These are phyloP conservation scores for Bipolaris gigantea DNA, from an alignment of 2,329 filamentous ascomycete genomes.

Conservation along the genomic window DNA sequence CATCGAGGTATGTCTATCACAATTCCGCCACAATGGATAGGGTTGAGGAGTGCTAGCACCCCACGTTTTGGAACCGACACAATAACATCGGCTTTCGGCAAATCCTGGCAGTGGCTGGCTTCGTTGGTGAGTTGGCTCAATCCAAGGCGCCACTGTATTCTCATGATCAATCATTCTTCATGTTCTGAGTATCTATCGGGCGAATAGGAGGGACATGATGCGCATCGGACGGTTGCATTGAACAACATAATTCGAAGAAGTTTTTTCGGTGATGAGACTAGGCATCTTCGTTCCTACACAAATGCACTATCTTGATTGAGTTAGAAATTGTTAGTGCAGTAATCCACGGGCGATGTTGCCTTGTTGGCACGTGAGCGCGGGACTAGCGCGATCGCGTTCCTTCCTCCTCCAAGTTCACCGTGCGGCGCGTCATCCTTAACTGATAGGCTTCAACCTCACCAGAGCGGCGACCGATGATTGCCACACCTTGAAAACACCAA, in stretches of 20 bases:
- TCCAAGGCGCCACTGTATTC: not conserved
- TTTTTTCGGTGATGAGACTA: not conserved
- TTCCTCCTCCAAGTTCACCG: slow-evolving; percentile 15
- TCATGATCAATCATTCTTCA: not conserved
- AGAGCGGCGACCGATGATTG: slow-evolving; percentile 31
- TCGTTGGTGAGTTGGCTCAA: no score
- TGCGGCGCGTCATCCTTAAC: slow-evolving; percentile 36
- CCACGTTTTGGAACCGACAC: not conserved
- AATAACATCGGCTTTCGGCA: not conserved
- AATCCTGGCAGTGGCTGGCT: not conserved
- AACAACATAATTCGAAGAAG: not conserved
- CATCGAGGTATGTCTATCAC: not conserved
- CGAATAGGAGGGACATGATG: not conserved
- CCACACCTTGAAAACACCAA: slow-evolving; percentile 21
- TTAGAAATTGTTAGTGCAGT: slow-evolving; percentile 10
- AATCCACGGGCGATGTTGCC: slow-evolving; percentile 3
- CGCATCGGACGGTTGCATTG: not conserved
- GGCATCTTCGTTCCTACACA: not conserved
- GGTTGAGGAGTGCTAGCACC: not conserved
- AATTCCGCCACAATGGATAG: not conserved
- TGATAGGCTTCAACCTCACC: slow-evolving; percentile 30
- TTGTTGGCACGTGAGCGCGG: slow-evolving; percentile 17
- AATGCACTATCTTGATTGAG: not conserved
- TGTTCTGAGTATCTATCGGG: not conserved
- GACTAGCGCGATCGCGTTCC: slow-evolving; percentile 25